phyloP scores from a whole-genome alignment of 2,329 filamentous ascomycete species.

The Pseudogymnoascus sp. region DNA sequence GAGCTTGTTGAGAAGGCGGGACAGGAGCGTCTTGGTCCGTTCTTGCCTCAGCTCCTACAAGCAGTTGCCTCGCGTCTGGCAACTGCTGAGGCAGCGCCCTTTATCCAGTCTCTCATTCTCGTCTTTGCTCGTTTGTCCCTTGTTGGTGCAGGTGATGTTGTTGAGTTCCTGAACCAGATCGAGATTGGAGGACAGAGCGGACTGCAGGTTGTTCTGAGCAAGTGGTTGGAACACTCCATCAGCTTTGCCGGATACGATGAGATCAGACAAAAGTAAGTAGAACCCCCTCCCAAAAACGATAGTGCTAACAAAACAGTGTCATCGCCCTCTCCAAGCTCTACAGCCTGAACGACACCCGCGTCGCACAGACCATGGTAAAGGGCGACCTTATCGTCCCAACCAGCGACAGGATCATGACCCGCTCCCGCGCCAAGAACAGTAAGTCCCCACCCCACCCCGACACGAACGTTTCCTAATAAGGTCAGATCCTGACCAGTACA shows the following conservation, averaged over 20 bases:
- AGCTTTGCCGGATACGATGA: slow-evolving; percentile 98
- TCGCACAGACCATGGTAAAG: slow-evolving; percentile 77
- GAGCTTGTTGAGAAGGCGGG: slow-evolving; percentile 95
- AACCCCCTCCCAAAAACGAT: neutral
- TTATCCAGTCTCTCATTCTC: slow-evolving; percentile 92
- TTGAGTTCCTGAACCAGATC: slow-evolving; percentile 83
- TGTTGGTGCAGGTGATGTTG: slow-evolving; percentile 77
- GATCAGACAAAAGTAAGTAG: slow-evolving; percentile 85
- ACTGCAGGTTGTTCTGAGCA: slow-evolving; percentile 81
- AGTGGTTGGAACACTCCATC: slow-evolving; percentile 96
- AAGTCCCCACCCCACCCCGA: slow-evolving; percentile 31
- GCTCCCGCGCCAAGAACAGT: slow-evolving; percentile 82
- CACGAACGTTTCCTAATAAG: slow-evolving; percentile 21
- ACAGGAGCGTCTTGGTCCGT: slow-evolving; percentile 82
- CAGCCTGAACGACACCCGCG: slow-evolving; percentile 72
- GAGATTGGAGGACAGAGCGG: slow-evolving; percentile 74
- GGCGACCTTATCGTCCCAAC: slow-evolving; percentile 80
- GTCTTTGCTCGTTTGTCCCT: slow-evolving; percentile 90
- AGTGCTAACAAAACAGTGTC: slow-evolving; percentile 52
- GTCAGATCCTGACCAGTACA: slow-evolving; percentile 80
- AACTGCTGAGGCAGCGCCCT: slow-evolving; percentile 74
- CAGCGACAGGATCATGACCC: slow-evolving; percentile 83
- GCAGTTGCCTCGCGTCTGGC: slow-evolving; percentile 82
- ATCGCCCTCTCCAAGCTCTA: slow-evolving; percentile 91
- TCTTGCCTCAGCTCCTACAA: slow-evolving; percentile 77